Evolutionary conservation across 2,329 filamentous ascomycete species (phyloP), one percentile per base, ranked within the genome.

Genomic region (Neopestalotiopsis clavispora): DNA sequence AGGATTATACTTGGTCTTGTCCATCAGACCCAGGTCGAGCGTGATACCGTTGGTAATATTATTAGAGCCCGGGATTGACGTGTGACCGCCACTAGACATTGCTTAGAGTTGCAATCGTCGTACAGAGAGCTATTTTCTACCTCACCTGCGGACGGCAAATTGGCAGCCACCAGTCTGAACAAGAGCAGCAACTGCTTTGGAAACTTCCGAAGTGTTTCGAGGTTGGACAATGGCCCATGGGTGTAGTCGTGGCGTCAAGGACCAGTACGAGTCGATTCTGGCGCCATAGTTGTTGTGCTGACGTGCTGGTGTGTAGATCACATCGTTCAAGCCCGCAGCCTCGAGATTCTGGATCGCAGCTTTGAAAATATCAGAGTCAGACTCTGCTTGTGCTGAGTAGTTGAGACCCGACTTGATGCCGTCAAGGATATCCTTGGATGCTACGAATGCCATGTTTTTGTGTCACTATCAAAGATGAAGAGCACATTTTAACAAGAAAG

Each of bases 1-100:
- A 0, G 73, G 64, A 13, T 75, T 72, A 28, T 80, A 70, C 0
- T 68, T 69, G 1, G 81, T 71, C 23, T 72, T 64, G 38, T 80
- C 67, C 67, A 73, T 80, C 7, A 65, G 10, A 28, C 70, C 69
- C 32, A 71, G 49, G 59, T 71, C 70, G 14, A 71, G 42, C 4
- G 70, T 71, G 20, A 71, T 63, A 38, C 70, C 70, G 30, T 69
- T 63, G 7, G 67, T n/a, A n/a, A 69, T 68, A 63, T 68, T 70
- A n/a, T 64, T 65, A 4, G 66, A 57, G 12, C 62, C 62, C 23
- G 69, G 61, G 17, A 52, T 69, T 52, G 58, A 63, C 28, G 68
- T 68, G 34, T 71, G 70, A 12, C 68, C 68, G 2, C 70, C 70
- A 30, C 62, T 65, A 56, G 2, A 7, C 6, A 20, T 32, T 12